Evolutionary conservation across 768 basidiomycete species (phyloP).

Genomic region (Mycena maculata): DNA sequence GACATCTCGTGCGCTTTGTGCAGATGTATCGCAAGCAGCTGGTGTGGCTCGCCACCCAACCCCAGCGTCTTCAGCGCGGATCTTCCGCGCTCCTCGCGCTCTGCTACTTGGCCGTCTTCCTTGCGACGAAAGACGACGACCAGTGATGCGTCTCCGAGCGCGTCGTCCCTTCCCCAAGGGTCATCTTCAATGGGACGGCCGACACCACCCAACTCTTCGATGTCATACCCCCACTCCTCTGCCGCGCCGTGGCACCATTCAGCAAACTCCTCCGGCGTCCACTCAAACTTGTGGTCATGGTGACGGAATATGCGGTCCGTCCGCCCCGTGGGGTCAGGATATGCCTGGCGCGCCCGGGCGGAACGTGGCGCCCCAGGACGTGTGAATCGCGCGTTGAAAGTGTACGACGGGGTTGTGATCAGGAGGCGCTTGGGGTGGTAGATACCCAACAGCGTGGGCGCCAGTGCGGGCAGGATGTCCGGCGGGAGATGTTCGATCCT

Average conservation of each 20-base stretch:
- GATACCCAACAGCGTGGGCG: constrained; percentile 77
- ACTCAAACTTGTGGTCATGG: constrained; percentile 90
- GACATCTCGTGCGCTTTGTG: constrained; percentile 65
- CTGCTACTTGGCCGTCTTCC: constrained; percentile 39
- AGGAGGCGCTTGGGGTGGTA: constrained; percentile 82
- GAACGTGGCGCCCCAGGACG: constrained; percentile 59
- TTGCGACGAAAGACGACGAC: constrained; percentile 68
- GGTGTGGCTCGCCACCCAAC: constrained; percentile 51
- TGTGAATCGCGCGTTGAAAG: constrained; percentile 82
- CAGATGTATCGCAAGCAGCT: constrained; percentile 58
- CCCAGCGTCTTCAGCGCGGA: constrained; percentile 42
- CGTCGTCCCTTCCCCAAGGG: constrained; percentile 76
- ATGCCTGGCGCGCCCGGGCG: constrained; percentile 59
- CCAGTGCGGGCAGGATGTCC: constrained; percentile 68
- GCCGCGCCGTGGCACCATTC: constrained; percentile 70
- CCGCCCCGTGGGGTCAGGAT: constrained; percentile 78
- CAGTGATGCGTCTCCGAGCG: constrained; percentile 73
- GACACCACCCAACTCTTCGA: constrained; percentile 63
- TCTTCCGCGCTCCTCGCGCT: constrained; percentile 54
- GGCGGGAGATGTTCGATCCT: constrained; percentile 86
- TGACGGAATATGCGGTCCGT: constrained; percentile 85
- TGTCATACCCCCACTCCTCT: constrained; percentile 77
- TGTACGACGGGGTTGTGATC: constrained; percentile 88
- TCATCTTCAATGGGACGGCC: constrained; percentile 72
- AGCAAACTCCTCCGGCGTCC: constrained; percentile 81